Evolutionary conservation across 2,329 filamentous ascomycete species (phyloP).

Genomic region (Pestalotiopsis sp.): DNA sequence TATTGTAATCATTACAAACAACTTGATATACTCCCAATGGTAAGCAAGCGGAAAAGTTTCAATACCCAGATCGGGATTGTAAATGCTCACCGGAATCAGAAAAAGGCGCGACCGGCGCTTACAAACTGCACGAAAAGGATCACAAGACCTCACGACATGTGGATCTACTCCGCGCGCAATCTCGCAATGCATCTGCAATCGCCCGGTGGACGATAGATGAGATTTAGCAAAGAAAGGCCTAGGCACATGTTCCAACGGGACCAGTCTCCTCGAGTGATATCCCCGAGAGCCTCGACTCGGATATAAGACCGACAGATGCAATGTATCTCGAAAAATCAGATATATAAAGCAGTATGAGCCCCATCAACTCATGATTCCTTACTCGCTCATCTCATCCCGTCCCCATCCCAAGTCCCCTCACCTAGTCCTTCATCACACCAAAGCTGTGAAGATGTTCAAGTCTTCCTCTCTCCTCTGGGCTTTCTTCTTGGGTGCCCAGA

Average conservation of each 20-base stretch:
- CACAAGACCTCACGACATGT: background rate
- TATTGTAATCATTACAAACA: background rate
- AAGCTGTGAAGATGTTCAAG: conserved; percentile 17
- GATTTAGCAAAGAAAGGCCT: background rate
- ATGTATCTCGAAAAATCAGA: too few relatives aligned
- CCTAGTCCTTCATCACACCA: background rate
- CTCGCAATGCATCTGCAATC: background rate
- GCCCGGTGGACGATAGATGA: background rate
- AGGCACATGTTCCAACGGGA: background rate
- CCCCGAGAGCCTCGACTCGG: background rate
- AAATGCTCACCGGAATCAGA: background rate
- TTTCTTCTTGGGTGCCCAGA: conserved; percentile 21
- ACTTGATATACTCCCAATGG: background rate
- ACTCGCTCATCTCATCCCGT: background rate
- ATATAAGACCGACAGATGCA: too few relatives aligned
- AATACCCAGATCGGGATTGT: background rate
- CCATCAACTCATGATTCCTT: background rate
- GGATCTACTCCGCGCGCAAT: background rate
- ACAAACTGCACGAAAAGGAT: background rate
- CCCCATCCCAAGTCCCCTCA: background rate
- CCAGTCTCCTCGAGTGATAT: background rate
- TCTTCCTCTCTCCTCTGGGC: conserved; percentile 18
- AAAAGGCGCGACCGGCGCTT: background rate
- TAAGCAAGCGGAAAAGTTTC: background rate
- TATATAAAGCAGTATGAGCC: background rate